Evolutionary conservation across 1,139 yeast genomes (phyloP).

Genomic region (Yamadazyma sp.): DNA sequence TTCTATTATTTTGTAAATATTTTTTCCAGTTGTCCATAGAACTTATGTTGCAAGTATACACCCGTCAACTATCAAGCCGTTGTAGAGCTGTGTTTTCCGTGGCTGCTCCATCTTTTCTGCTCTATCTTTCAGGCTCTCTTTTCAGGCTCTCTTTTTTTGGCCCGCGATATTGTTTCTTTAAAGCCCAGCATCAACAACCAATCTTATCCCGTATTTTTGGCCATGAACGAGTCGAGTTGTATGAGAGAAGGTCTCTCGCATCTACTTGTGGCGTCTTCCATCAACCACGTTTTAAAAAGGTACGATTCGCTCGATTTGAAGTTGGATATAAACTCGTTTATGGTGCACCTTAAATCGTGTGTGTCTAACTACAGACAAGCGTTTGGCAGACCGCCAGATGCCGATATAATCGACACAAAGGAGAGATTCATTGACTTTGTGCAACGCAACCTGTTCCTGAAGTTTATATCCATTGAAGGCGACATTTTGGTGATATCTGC

Average conservation of each 20-base stretch:
- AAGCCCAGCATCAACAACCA: no score
- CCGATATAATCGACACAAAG: slow-evolving; percentile 12
- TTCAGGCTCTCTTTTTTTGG: neutral
- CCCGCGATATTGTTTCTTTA: neutral
- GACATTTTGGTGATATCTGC: slow-evolving; percentile 14
- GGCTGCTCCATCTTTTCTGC: no score
- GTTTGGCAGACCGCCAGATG: slow-evolving; percentile 13
- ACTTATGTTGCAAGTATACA: neutral
- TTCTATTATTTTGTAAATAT: neutral
- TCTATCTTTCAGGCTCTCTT: no score
- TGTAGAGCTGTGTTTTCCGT: no score
- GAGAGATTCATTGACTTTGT: slow-evolving; percentile 10
- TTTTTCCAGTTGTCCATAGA: slow-evolving; percentile 2
- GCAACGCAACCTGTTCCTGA: slow-evolving; percentile 8
- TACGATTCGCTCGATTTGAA: slow-evolving; percentile 15
- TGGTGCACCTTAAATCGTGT: slow-evolving; percentile 11
- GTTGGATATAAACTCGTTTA: slow-evolving; percentile 13
- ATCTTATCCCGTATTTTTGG: neutral
- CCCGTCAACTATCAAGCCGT: neutral
- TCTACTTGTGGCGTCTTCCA: slow-evolving; percentile 31
- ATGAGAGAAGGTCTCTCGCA: slow-evolving; percentile 22
- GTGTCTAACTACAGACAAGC: slow-evolving; percentile 11
- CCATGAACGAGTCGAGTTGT: slow-evolving; percentile 15
- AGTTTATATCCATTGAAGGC: slow-evolving; percentile 13
- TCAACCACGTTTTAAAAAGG: slow-evolving; percentile 24